Percentiles rank a stretch among this genome's conserved stretches.
phyloP scores from a whole-genome alignment of 2,329 filamentous ascomycete species.

The Herpotrichia juniperi region DNA sequence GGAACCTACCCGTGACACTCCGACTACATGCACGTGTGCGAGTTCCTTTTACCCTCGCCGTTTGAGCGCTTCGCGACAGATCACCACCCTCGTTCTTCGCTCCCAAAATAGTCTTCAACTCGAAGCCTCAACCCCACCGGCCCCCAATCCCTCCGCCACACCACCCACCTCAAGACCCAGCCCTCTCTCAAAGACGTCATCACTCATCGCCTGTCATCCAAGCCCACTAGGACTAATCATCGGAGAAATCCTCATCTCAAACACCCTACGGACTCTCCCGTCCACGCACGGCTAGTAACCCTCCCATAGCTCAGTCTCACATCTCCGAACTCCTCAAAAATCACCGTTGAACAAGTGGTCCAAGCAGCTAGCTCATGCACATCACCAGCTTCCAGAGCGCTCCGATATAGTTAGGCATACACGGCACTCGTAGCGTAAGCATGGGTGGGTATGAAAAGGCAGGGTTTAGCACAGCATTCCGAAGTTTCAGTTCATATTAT shows the following conservation, averaged over 20 bases:
- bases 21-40: no score
- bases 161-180: neutral
- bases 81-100: no score
- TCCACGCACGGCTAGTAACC: neutral
- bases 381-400: no score
- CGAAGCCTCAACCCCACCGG: no score
- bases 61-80: no score
- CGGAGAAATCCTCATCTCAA: neutral
- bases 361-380: no score
- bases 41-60: no score
- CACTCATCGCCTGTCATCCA: neutral
- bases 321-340: neutral
- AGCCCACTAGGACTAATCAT: neutral
- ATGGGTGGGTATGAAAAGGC: no score
- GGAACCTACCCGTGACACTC: no score
- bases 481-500: neutral
- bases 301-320: neutral
- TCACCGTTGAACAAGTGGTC: neutral
- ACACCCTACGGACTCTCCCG: neutral
- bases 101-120: no score
- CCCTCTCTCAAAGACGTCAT: neutral
- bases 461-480: constrained; percentile 2
- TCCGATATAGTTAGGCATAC: neutral
- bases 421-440: no score
- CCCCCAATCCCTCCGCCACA: no score